Evolutionary conservation across 2,329 filamentous ascomycete genomes (phyloP), one percentile per base, ranked within the genome.

Genomic region (Colletotrichum spaethianum): DNA sequence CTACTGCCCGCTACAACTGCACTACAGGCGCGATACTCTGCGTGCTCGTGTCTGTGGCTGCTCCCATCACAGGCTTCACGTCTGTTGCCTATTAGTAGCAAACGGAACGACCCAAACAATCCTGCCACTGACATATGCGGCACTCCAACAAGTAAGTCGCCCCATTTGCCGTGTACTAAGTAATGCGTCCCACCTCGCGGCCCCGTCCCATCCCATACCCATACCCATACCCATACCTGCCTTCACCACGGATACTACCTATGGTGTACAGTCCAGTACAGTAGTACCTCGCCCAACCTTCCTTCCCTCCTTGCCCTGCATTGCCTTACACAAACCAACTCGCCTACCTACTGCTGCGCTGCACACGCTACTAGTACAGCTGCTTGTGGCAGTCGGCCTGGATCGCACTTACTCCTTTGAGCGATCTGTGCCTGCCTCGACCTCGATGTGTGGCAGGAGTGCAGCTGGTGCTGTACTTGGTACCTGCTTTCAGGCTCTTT

Each of bases 401-500:
- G 64, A 53, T 50, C 20, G 59, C 52, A 56, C 65, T 69, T 72
- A 63, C 69, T 53, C 52, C 56, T 72, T 72, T 53, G 28, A 59
- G 61, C 57, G 36, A 72, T 59, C 63, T 38, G 44, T 66, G 53
- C 62, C 55, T 67, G 36, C 53, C 52, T 53, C 33, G 44, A 63
- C 33, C 33, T 59, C 46, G 33, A 33, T 50, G 52, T 63, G 59
- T 69, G 69, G 42, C 59, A 68, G 69, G 63, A 44, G 53, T 57
- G 67, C 53, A 46, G 33, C 38, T 33, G 33, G 46, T 38, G 33
- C 63, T 52, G 67, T 61, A 61, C 40, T 59, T 53, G 36, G 70
- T 72, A 72, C 70, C 70, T 72, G 70, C 70, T 72, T 72, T 50
- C 67, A 62, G 62, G 56, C 70, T 53, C 28, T 48, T 53, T 56